Evolutionary conservation across 1,284 basidiomycete species (phyloP), one percentile per base, ranked within the genome.

Genomic region (Golubevia pallescens): DNA sequence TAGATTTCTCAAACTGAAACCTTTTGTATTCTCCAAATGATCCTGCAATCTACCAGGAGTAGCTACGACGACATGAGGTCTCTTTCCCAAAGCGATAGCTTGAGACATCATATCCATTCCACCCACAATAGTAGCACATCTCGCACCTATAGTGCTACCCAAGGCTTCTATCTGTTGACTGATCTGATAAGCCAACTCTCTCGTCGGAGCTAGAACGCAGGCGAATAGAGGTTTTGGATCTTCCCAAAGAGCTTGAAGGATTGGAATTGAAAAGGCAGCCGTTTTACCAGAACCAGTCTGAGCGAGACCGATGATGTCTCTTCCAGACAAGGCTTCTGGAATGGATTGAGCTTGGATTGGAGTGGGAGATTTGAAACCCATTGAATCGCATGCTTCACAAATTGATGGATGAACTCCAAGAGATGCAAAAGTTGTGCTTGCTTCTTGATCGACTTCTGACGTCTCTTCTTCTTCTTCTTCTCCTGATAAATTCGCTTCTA

Each of bases 181-280:
- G 80, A 99, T 99, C 87, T 99, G 97, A 86, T 93, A 97, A n/a
- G 97, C 97, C 68, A 99, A 88, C 87, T 99, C 97, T 83, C 95
- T 88, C 28, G 96, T 99, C 1, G 97, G 97, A 2, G 96, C 95
- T 28, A 99, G 89, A 8, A 99, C 91, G 78, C 94, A 93, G 4
- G 95, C 94, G 84, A 95, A 99, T 61, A 97, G 90, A 21, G 94
- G 93, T 80, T 92, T 92, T 23, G 97, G 97, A 61, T 97, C 92
- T 68, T 98, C 93, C 95, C 95, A 99, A 80, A 99, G 87, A 71
- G 93, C 94, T 87, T 99, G 96, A 48, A 99, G 88, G 68, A 99
- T 96, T 3, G 97, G 97, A 3, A 99, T 88, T 19, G 93, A 93
- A 87, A 99, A 99, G 2, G 97, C 97, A 8, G 95, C 97, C 1